A percentile compares a stretch with the other conserved stretches of the same genome.
Evolutionary conservation across 2,329 filamentous ascomycete genomes (phyloP).

Genomic region (Tolypocladium tundrense): DNA sequence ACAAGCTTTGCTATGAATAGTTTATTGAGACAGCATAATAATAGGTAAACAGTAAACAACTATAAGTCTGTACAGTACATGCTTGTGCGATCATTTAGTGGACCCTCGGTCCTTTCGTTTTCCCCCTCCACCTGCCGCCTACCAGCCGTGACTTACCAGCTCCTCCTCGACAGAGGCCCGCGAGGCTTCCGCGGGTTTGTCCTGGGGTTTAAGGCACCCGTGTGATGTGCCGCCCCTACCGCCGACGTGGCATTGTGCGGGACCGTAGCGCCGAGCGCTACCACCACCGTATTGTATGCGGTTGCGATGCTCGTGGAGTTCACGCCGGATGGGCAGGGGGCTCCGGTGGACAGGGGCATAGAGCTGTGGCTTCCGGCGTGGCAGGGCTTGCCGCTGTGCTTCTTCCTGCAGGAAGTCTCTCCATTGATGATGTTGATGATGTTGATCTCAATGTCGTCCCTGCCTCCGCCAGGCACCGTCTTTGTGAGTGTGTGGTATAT

Average conservation of each 20-base stretch:
- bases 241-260: neutral
- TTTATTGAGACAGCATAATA: too few species aligned
- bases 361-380: neutral
- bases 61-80: slow-evolving; percentile 1
- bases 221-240: neutral
- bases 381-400: slow-evolving; percentile 17
- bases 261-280: slow-evolving; percentile 12
- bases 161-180: neutral
- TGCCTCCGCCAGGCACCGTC: slow-evolving; percentile 10
- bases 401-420: slow-evolving; percentile 15
- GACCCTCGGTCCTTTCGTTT: neutral
- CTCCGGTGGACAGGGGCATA: slow-evolving; percentile 5
- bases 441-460: slow-evolving; percentile 19
- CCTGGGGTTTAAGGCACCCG: neutral
- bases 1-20: too few species aligned
- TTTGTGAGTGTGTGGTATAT: slow-evolving; percentile 12
- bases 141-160: neutral
- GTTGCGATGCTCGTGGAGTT: slow-evolving; percentile 21
- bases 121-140: neutral
- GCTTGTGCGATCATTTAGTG: neutral
- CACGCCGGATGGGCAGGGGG: slow-evolving; percentile 10
- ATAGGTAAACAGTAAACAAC: neutral
- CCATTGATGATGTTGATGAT: slow-evolving; percentile 20
- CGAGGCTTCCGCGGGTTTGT: neutral
- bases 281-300: slow-evolving; percentile 25